These are phyloP conservation scores for Hawksworthiomyces lignivorus DNA, from an alignment of 2,329 filamentous ascomycete genomes.

Conservation along the genomic window DNA sequence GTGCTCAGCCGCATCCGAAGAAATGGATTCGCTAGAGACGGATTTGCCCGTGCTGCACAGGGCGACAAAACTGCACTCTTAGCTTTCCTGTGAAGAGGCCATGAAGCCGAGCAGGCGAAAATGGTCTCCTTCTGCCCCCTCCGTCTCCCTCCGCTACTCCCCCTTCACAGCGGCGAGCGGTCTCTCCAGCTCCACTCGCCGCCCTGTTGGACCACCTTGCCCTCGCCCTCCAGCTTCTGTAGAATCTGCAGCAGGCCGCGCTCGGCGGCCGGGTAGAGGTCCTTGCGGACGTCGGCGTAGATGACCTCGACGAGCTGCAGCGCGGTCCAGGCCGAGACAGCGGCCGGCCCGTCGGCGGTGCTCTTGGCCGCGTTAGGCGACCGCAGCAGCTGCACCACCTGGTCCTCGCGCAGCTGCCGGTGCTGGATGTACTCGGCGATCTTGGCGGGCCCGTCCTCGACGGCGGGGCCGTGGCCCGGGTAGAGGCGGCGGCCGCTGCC, in stretches of 20 bases:
- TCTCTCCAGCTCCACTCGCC: constrained; percentile 37
- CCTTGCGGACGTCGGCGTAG: constrained; percentile 71
- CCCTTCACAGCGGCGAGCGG: constrained; percentile 34
- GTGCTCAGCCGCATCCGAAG: too few species aligned
- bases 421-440: constrained; percentile 80
- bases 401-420: constrained; percentile 68
- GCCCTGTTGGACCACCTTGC: constrained; percentile 43
- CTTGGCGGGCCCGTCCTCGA: constrained; percentile 63
- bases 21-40: too few species aligned
- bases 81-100: too few species aligned
- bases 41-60: too few species aligned
- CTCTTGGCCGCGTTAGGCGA: constrained; percentile 15
- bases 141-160: too few species aligned
- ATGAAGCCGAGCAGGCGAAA: too few species aligned
- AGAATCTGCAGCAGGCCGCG: constrained; percentile 72
- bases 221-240: constrained; percentile 68
- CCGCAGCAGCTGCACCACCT: constrained; percentile 60
- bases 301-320: constrained; percentile 85
- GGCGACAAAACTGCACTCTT: too few species aligned
- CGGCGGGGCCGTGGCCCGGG: constrained; percentile 77
- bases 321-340: constrained; percentile 46
- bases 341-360: background rate
- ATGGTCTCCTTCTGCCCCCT: too few species aligned
- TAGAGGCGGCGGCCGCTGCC: constrained; percentile 60
- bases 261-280: constrained; percentile 67